Percentiles rank a stretch among this genome's conserved stretches.
phyloP scores from a whole-genome alignment of 352 stramenopile genomes.

The Pseudoperonospora humuli region DNA sequence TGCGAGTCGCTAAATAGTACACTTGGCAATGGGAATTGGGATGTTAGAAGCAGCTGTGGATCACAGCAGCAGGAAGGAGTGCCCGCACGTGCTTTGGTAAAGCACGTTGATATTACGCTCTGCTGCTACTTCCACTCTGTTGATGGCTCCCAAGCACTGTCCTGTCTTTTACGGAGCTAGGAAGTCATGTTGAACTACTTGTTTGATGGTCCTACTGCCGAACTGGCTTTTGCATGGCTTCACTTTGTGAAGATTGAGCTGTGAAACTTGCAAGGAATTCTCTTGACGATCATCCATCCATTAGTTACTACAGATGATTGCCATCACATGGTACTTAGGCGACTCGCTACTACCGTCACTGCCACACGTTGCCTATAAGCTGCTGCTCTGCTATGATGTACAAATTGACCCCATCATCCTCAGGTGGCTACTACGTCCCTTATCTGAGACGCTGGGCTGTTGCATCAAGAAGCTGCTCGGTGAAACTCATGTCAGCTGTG shows the following conservation, averaged over 20 bases:
- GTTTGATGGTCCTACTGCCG: background rate
- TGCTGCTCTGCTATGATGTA: background rate
- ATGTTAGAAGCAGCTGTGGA: background rate
- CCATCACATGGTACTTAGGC: background rate
- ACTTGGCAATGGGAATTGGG: conserved; percentile 19
- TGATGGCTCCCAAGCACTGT: conserved; percentile 15
- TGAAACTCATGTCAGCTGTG: conserved; percentile 78
- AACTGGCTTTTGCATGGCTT: conserved; percentile 1
- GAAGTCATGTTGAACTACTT: conserved; percentile 12
- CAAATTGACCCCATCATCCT: no score
- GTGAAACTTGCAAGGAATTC: background rate
- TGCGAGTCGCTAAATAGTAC: no score
- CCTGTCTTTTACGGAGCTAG: conserved; percentile 20
- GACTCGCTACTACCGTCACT: conserved; percentile 11
- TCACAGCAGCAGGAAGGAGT: conserved; percentile 3
- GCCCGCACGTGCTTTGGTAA: no score
- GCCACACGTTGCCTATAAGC: conserved; percentile 2
- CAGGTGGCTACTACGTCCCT: no score
- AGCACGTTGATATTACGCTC: background rate
- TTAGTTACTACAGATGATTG: background rate
- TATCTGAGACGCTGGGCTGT: conserved; percentile 65
- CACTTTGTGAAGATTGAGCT: background rate
- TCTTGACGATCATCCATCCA: no score
- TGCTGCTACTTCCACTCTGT: conserved; percentile 8
- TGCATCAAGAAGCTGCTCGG: conserved; percentile 61